Base-by-base conservation (phyloP, 495 filamentous ascomycete genomes). In the Niebla homalea region DNA sequence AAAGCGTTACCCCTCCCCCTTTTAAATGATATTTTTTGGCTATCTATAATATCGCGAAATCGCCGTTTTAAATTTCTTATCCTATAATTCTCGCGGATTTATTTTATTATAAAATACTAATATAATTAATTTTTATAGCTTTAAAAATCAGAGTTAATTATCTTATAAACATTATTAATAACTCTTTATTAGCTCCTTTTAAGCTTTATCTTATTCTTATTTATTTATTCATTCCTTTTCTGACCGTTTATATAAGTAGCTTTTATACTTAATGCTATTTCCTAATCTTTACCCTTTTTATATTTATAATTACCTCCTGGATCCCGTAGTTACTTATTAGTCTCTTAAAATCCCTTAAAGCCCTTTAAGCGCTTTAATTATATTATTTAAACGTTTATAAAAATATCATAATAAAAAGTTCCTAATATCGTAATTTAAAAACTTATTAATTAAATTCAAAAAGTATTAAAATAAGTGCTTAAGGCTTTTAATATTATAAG, bases 21-120 rank as follows among this genome's bases (percentile, higher is more conserved):
- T 47, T 47, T 36, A 47, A 6, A 16, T 47, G 35, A 47, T 47
- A 3, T 25, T 25, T 47, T 47, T 29, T 32, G 35, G 26, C 8
- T 5, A 32, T 47, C 35, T 35, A 16, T 36, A 15, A 47, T 47
- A 35, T 32, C 5, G 26, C 26, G 26, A 32, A 32, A 7, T 47
- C 4, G 20, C 7, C 18, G 36, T 47, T 36, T 35, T 15, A 19
- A 64, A 37, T 58, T 65, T 51, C 51, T 58, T 0, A 47, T 47
- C 18, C 14, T 32, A n/a, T 36, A n/a, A 46, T 47, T 36, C 20
- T 36, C 3, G 14, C 36, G 1, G 20, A 16, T 32, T 23, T 47
- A 5, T 18, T 47, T 35, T 18, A 47, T 23, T n/a, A 11, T 35
- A 36, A n/a, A 16, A 18, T 47, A n/a, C 8, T 29, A 29, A 10